A percentile compares a stretch with the other conserved stretches of the same genome.
Conservation (phyloP, 805 yeast species). For the Ogataea trehalophila region DNA sequence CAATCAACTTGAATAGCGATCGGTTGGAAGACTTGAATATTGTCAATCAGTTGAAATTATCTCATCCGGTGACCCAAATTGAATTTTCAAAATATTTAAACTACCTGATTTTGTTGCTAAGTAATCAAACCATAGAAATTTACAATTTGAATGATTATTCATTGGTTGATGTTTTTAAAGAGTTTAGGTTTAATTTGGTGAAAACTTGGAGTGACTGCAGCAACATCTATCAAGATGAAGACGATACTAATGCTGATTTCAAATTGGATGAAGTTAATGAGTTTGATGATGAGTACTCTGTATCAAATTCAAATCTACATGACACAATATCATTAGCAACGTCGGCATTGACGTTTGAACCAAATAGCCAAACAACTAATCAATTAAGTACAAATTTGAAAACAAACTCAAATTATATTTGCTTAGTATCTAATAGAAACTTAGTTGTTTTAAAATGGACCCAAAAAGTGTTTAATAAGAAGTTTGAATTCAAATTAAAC, state of each 20-base stretch:
- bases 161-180: conserved; percentile 28
- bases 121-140: conserved; percentile 28
- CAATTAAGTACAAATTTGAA: conserved; percentile 1
- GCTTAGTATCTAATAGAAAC: conserved; percentile 20
- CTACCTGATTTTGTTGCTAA: conserved; percentile 26
- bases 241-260: not conserved
- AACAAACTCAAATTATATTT: conserved; percentile 14
- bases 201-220: conserved; percentile 20
- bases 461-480: conserved; percentile 16
- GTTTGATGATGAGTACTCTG: conserved; percentile 18
- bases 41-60: conserved; percentile 10
- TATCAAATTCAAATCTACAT: conserved; percentile 12
- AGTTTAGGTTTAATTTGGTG: conserved; percentile 29
- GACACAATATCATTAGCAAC: conserved; percentile 32
- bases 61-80: conserved; percentile 27
- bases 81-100: conserved; percentile 29
- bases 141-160: conserved; percentile 27
- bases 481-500: conserved; percentile 21
- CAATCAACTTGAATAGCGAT: not conserved
- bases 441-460: conserved; percentile 23
- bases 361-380: no score
- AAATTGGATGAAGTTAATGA: conserved; percentile 14
- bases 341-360: conserved; percentile 7
- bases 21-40: conserved; percentile 15
- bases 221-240: conserved; percentile 1